Conservation (phyloP, 192 early-diverging fungal genomes). For the Coemansia asiatica region DNA sequence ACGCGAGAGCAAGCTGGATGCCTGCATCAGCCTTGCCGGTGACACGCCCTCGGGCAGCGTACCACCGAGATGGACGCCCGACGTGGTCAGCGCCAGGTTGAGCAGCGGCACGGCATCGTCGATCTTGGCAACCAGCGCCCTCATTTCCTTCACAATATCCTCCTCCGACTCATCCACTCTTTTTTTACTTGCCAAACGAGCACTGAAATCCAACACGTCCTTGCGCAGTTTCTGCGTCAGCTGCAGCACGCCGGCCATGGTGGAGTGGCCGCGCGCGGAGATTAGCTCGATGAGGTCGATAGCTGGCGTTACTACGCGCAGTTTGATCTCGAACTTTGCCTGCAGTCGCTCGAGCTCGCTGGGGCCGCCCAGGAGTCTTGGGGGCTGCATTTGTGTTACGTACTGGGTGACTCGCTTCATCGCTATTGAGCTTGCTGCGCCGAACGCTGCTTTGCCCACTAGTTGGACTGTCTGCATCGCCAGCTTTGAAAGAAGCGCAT, state of each 20-base stretch:
- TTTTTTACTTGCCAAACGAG: not conserved
- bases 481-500: slow-evolving; percentile 63
- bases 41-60: slow-evolving; percentile 52
- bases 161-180: not conserved
- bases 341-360: slow-evolving; percentile 44
- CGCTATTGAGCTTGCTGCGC: slow-evolving; percentile 52
- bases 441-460: slow-evolving; percentile 64
- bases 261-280: slow-evolving; percentile 63
- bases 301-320: slow-evolving; percentile 63
- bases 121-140: slow-evolving; percentile 41
- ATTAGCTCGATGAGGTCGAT: slow-evolving; percentile 69
- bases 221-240: slow-evolving; percentile 57
- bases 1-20: slow-evolving; percentile 48
- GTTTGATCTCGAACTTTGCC: slow-evolving; percentile 54
- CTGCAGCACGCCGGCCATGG: slow-evolving; percentile 58
- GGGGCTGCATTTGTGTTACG: slow-evolving; percentile 25
- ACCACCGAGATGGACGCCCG: slow-evolving; percentile 52
- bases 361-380: slow-evolving; percentile 5
- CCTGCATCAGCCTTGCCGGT: slow-evolving; percentile 62
- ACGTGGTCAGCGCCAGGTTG: slow-evolving; percentile 57
- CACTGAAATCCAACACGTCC: slow-evolving; percentile 57
- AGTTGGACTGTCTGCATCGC: slow-evolving; percentile 63
- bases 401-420: slow-evolving; percentile 53
- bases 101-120: slow-evolving; percentile 59
- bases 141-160: slow-evolving; percentile 20